Percentiles rank a stretch among this genome's conserved stretches.
Evolutionary conservation across 352 stramenopile species (phyloP).

Genomic region (Phytopythium helicoides): DNA sequence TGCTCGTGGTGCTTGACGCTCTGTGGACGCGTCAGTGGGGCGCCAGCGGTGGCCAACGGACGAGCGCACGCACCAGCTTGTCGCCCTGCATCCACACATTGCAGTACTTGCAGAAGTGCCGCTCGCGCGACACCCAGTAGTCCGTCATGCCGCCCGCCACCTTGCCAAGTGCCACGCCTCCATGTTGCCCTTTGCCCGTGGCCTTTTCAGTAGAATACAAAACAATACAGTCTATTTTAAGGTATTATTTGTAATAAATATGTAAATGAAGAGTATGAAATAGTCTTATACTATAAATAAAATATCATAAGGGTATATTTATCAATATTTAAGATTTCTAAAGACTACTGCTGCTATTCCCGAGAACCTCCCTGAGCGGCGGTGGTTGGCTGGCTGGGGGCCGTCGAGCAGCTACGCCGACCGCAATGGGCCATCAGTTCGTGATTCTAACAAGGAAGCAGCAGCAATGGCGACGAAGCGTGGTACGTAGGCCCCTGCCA

Average conservation of each 20-base stretch:
- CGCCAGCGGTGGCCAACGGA: neutral
- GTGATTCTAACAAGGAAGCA: conserved; percentile 85
- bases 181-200: too few relatives aligned
- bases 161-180: neutral
- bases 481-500: conserved; percentile 45
- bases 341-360: too few relatives aligned
- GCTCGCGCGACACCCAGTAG: conserved; percentile 65
- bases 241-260: too few relatives aligned
- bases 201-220: too few relatives aligned
- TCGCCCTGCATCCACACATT: conserved; percentile 87
- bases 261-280: too few relatives aligned
- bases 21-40: conserved; percentile 18
- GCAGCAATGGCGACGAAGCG: conserved; percentile 78
- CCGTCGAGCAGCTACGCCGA: neutral
- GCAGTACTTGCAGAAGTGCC: conserved; percentile 87
- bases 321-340: too few relatives aligned
- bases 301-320: too few relatives aligned
- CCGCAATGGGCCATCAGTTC: conserved; percentile 38
- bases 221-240: neutral
- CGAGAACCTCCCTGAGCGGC: too few relatives aligned
- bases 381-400: conserved; percentile 30
- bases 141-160: conserved; percentile 39
- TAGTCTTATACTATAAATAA: too few relatives aligned
- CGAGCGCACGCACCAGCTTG: conserved; percentile 40
- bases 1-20: conserved; percentile 85